Percentiles rank a stretch among this genome's conserved stretches.
Evolutionary conservation across 177 flowering plant genomes (phyloP).

Genomic region (Tripterygium wilfordii): DNA sequence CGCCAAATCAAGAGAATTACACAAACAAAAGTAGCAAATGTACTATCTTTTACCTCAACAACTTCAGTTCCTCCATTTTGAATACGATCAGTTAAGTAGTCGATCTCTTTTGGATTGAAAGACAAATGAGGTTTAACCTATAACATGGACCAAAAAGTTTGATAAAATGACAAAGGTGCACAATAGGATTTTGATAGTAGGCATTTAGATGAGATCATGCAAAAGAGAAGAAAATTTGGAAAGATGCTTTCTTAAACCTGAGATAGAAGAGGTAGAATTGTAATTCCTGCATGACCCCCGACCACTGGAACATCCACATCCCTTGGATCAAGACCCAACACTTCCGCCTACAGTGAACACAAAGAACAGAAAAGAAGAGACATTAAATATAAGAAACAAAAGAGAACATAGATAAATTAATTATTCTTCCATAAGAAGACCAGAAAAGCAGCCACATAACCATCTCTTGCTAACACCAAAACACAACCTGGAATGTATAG

Average conservation of each 20-base stretch:
- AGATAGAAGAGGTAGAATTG: constrained; percentile 74
- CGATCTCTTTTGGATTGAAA: constrained; percentile 33
- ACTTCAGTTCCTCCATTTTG: constrained; percentile 61
- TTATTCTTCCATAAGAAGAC: too few relatives aligned
- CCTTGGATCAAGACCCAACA: constrained; percentile 66
- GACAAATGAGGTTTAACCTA: constrained; percentile 47
- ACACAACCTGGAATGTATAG: too few relatives aligned
- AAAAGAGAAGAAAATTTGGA: background rate
- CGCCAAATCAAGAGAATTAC: too few relatives aligned
- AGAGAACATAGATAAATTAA: background rate
- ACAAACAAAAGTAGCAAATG: too few relatives aligned
- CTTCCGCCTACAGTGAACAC: constrained; percentile 54
- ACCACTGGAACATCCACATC: constrained; percentile 78
- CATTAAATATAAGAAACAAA: background rate
- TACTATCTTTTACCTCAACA: constrained; percentile 45
- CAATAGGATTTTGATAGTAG: too few relatives aligned
- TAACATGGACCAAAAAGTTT: background rate
- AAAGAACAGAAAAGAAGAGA: background rate
- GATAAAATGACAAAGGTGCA: background rate
- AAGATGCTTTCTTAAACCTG: constrained; percentile 37
- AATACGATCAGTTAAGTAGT: constrained; percentile 39
- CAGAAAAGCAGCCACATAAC: too few relatives aligned
- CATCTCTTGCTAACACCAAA: too few relatives aligned
- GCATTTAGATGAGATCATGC: too few relatives aligned
- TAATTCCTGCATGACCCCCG: constrained; percentile 83